phyloP scores from a whole-genome alignment of 1,284 basidiomycete genomes.

The Laetiporus sulphureus region DNA sequence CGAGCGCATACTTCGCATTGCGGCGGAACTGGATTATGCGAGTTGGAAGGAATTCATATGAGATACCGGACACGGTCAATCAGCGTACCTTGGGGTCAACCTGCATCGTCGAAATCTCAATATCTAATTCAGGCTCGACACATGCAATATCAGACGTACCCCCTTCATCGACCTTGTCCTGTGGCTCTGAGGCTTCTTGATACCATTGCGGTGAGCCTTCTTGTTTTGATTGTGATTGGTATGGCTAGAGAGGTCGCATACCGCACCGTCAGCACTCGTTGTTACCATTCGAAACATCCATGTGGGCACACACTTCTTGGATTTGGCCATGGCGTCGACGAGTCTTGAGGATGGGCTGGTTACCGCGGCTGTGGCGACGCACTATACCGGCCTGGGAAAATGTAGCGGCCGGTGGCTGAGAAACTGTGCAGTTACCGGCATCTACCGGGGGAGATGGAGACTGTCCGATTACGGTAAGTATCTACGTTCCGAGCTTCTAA shows the following conservation, averaged over 20 bases:
- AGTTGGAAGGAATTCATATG: too few relatives aligned
- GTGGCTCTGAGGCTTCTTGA: constrained; percentile 75
- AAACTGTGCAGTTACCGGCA: constrained; percentile 36
- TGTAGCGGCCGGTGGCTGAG: constrained; percentile 30
- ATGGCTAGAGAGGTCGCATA: constrained; percentile 41
- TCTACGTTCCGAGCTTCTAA: too few relatives aligned
- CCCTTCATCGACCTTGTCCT: constrained; percentile 86
- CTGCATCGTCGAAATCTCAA: constrained; percentile 31
- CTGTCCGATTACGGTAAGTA: too few relatives aligned
- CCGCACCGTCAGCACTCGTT: constrained; percentile 8
- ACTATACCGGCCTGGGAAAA: constrained; percentile 12
- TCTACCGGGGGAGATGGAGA: too few relatives aligned
- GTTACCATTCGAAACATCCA: neutral
- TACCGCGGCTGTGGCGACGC: constrained; percentile 9
- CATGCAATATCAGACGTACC: constrained; percentile 46
- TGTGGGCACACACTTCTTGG: constrained; percentile 59
- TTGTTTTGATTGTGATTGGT: constrained; percentile 92
- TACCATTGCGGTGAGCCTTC: constrained; percentile 97
- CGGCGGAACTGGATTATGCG: constrained; percentile 80
- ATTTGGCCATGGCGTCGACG: constrained; percentile 67
- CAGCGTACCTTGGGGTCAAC: constrained; percentile 76
- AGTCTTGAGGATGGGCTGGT: constrained; percentile 25
- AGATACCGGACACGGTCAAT: constrained; percentile 1
- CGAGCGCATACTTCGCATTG: constrained; percentile 73
- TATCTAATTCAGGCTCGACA: constrained; percentile 1